A percentile compares a stretch with the other conserved stretches of the same genome.
These are phyloP conservation scores for Blepharisma japonicum DNA, from an alignment of 73 alveolate species.

Conservation along the genomic window DNA sequence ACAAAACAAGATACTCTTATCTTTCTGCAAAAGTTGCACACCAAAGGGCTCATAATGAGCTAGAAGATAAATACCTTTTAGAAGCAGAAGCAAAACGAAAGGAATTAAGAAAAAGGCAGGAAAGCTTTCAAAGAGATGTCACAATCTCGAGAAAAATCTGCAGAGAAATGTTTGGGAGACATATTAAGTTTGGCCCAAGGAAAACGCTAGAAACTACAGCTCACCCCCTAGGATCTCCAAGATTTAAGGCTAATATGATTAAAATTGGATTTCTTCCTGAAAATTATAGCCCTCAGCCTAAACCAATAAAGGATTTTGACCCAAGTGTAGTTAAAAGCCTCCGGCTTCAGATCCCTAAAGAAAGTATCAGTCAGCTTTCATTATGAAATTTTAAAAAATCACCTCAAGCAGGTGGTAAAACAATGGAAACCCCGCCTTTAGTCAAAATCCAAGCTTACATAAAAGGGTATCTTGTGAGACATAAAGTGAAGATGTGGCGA, in stretches of 20 bases:
- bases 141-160: not conserved
- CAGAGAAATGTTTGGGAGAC: not conserved
- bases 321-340: no score
- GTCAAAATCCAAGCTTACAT: no score
- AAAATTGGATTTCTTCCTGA: not conserved
- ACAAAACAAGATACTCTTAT: not conserved
- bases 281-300: no score
- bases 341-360: no score
- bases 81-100: constrained; percentile 3
- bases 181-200: not conserved
- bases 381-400: no score
- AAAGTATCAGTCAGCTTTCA: no score
- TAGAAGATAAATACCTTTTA: not conserved
- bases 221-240: not conserved
- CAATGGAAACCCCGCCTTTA: no score
- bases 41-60: not conserved
- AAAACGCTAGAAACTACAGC: not conserved
- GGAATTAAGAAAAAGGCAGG: not conserved
- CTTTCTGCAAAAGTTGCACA: constrained; percentile 5
- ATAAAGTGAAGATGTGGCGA: no score
- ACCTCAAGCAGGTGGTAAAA: no score
- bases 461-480: no score
- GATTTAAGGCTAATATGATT: not conserved
- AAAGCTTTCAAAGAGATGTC: not conserved
- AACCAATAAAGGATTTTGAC: no score